A percentile compares a stretch with the other conserved stretches of the same genome.
phyloP scores from a whole-genome alignment of 78 protist species.

The Tieghemostelium lacteum region DNA sequence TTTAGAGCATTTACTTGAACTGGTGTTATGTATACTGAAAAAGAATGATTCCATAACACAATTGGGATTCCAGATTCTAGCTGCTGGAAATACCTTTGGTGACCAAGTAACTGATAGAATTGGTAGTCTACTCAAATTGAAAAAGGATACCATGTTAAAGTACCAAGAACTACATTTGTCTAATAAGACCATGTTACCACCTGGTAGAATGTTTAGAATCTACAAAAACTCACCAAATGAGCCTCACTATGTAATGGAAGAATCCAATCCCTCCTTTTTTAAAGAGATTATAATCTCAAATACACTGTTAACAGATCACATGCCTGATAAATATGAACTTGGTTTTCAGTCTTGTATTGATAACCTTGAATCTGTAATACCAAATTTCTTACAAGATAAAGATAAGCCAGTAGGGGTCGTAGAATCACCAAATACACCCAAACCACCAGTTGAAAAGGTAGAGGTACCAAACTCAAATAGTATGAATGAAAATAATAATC shows the following conservation, averaged over 20 bases:
- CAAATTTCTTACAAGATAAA: background rate
- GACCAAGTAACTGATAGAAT: conserved; percentile 49
- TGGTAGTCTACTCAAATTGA: conserved; percentile 18
- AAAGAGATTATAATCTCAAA: conserved; percentile 71
- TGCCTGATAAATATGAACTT: conserved; percentile 77
- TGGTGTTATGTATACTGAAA: conserved; percentile 31
- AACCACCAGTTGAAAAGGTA: too few relatives aligned
- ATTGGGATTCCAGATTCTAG: conserved; percentile 29
- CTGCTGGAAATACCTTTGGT: conserved; percentile 73
- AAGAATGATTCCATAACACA: conserved; percentile 33
- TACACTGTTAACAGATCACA: conserved; percentile 63
- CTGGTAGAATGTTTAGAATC: conserved; percentile 65
- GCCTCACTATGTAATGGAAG: conserved; percentile 56
- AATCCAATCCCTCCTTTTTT: conserved; percentile 75
- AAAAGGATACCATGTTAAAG: conserved; percentile 38
- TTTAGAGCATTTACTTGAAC: conserved; percentile 44
- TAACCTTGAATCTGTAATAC: conserved; percentile 10
- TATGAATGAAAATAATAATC: too few relatives aligned
- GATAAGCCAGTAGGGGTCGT: too few relatives aligned
- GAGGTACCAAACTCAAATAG: too few relatives aligned
- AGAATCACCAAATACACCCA: too few relatives aligned
- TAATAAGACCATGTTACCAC: conserved; percentile 58
- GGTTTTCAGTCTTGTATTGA: conserved; percentile 20
- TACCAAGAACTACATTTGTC: background rate
- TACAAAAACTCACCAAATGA: conserved; percentile 18